Evolutionary conservation across 1,139 yeast species (phyloP).

Genomic region (Insectozyma bohioensis): DNA sequence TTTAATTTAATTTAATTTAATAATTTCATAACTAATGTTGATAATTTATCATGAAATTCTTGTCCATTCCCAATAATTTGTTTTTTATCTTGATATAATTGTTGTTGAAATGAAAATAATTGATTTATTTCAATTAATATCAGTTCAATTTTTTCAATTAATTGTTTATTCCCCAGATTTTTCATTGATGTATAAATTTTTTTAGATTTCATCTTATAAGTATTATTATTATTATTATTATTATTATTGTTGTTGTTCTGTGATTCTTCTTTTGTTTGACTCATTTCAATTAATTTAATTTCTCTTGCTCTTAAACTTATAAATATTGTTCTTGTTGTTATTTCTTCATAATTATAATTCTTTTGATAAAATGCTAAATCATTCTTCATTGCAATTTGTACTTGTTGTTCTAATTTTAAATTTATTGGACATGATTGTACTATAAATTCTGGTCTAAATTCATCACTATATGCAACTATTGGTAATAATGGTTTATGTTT

Average conservation of each 20-base stretch:
- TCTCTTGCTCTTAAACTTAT: constrained; percentile 58
- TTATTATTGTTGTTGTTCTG: no score
- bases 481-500: constrained; percentile 33
- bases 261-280: no score
- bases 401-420: constrained; percentile 52
- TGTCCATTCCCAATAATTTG: constrained; percentile 8
- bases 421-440: constrained; percentile 51
- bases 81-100: constrained; percentile 10
- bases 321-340: constrained; percentile 38
- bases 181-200: constrained; percentile 37
- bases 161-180: constrained; percentile 32
- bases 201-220: constrained; percentile 37
- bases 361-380: constrained; percentile 49
- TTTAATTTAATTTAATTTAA: neutral
- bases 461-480: constrained; percentile 50
- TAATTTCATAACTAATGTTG: constrained; percentile 17
- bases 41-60: constrained; percentile 21
- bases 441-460: constrained; percentile 52
- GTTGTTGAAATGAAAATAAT: constrained; percentile 20
- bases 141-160: constrained; percentile 25
- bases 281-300: constrained; percentile 52
- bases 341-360: constrained; percentile 31
- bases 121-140: constrained; percentile 29
- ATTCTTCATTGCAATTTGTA: constrained; percentile 53
- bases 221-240: constrained; percentile 13